Evolutionary conservation across 2,329 filamentous ascomycete genomes (phyloP), one percentile per base, ranked within the genome.

Genomic region (Xylariaceae sp.): DNA sequence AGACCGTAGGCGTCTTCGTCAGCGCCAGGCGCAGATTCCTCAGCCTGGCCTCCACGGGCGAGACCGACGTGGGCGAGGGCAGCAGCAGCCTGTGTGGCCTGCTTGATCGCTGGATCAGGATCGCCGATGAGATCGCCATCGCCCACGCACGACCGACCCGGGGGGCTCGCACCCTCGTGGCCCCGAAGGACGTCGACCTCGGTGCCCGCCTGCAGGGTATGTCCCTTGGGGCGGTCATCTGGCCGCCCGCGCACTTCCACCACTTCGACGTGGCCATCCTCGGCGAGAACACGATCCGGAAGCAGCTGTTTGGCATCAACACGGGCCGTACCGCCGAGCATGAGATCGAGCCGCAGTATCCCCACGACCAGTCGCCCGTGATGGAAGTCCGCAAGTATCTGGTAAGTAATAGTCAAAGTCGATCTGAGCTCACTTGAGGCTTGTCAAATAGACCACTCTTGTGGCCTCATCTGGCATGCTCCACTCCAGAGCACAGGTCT

Each of bases 271-370:
- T 42, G 14, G 45, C 42, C 5, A 36, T 46, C 16, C 31, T 48
- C 17, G 42, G 26, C 4, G 32, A 43, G 25, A 18, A 18, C 1
- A 18, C 15, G 3, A 33, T 33, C 5, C 34, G 42, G 15, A 30
- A 33, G 19, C 21, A 33, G 12, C 22, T 48, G n/a, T 48, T 37
- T 24, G 45, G 40, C n/a, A 12, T 46, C 6, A 32, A 35, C 10
- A 11, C 21, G 12, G 7, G 27, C 5, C 13, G 15, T n/a, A 14
- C 18, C 2, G 24, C 32, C 5, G 31, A 39, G 7, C 19, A 36
- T 5, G n/a, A 17, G 5, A 34, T 31, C 2, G 5, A 11, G 3
- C 17, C 43, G 5, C 8, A 10, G 21, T 32, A 25, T n/a, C 31
- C 45, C 2, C 15, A 33, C n/a, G 37, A 46, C 21, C 39, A 42